Percentiles rank a stretch among this genome's conserved stretches.
Conservation (phyloP, 2,329 filamentous ascomycete species). For the Xylaria sp. region DNA sequence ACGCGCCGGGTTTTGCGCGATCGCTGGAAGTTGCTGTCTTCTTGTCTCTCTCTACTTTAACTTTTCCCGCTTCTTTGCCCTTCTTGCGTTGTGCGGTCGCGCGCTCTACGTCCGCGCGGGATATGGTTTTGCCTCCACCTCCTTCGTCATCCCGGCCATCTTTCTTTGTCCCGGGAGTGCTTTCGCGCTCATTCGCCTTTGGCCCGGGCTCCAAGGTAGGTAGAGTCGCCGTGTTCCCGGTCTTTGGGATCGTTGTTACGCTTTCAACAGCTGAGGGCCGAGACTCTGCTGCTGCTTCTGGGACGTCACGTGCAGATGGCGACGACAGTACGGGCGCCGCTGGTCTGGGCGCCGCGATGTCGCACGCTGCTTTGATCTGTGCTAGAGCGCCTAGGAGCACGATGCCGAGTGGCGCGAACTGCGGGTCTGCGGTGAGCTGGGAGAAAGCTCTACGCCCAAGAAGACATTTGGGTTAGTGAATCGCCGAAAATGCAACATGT, state of each 20-base stretch:
- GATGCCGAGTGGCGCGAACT: slow-evolving; percentile 77
- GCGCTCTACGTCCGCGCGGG: slow-evolving; percentile 43
- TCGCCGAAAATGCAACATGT: not conserved
- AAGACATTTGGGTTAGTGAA: slow-evolving; percentile 8
- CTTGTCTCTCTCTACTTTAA: not conserved
- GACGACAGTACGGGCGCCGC: not conserved
- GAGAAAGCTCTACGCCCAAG: slow-evolving; percentile 66
- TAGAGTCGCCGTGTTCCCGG: not conserved
- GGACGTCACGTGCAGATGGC: not conserved
- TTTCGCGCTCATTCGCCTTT: not conserved
- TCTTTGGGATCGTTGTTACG: not conserved
- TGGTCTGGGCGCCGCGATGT: slow-evolving; percentile 44
- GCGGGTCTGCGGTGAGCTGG: slow-evolving; percentile 75
- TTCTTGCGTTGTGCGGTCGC: slow-evolving; percentile 10
- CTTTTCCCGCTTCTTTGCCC: not conserved
- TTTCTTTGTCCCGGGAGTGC: not conserved
- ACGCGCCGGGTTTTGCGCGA: not conserved
- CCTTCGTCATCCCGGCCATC: not conserved
- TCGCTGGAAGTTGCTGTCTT: not conserved
- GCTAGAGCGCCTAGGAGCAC: slow-evolving; percentile 73
- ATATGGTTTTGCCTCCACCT: slow-evolving; percentile 38
- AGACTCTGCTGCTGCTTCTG: not conserved
- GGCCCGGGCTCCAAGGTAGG: not conserved
- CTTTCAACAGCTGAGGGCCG: not conserved
- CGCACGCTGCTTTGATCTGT: slow-evolving; percentile 61